Evolutionary conservation across 768 basidiomycete species (phyloP), one percentile per base, ranked within the genome.

Genomic region (Kondoa malvinella): DNA sequence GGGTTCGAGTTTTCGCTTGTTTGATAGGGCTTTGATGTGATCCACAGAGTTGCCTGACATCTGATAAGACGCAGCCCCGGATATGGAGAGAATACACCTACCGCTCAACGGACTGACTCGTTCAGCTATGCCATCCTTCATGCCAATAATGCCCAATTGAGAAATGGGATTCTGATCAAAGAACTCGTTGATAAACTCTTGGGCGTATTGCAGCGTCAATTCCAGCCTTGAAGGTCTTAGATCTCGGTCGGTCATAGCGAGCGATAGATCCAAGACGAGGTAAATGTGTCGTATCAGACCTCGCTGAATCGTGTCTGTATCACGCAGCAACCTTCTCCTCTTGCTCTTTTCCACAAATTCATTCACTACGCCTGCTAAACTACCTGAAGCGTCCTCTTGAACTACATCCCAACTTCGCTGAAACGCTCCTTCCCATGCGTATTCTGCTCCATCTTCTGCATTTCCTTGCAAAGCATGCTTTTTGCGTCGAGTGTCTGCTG

Each of bases 121-220:
- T 77, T 97, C 95, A 0, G 91, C 92, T 27, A 96, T 77, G 0
- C 95, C 90, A 34, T 88, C 84, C 27, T 92, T 81, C 84, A 97
- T 90, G 3, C 89, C 90, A 21, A 97, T 89, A 32, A 97, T 80
- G 1, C 92, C 94, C 71, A 99, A 89, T 78, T 97, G 95, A 26
- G 94, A 92, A 15, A 99, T 81, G 0, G 95, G 95, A 74, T 99
- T 99, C 79, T 97, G 95, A 78, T 99, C 95, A 77, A 97, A 99
- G 92, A 94, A 99, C 76, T 99, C 95, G 4, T 83, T 80, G 31
- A 97, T 82, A 72, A 97, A 99, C 73, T 89, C 89, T 68, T 91
- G 83, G 16, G 91, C 84, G 75, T 92, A 94, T 74, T 92, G 86
- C 57, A 97, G 78, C 73, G 86, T 87, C 33, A 99, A 77, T 75